Conservation (phyloP, 2,329 filamentous ascomycete species). For the Byssothecium circinans region DNA sequence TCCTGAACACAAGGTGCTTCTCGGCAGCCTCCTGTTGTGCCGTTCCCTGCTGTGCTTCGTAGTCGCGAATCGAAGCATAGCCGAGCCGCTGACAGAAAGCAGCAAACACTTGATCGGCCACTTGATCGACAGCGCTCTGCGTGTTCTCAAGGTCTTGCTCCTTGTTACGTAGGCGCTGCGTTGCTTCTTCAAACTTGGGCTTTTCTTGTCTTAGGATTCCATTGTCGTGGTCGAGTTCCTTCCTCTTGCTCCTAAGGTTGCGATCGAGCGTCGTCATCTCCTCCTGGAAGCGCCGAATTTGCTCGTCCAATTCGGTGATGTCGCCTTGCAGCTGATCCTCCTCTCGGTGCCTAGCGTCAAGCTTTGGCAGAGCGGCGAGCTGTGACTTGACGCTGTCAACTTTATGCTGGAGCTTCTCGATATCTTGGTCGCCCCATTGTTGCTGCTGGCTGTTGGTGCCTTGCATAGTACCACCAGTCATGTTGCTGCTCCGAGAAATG, state of each 20-base stretch:
- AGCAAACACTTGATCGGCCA: slow-evolving; percentile 86
- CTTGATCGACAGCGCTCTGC: slow-evolving; percentile 68
- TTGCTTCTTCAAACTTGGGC: slow-evolving; percentile 76
- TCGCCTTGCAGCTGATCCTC: slow-evolving; percentile 83
- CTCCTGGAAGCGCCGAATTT: slow-evolving; percentile 68
- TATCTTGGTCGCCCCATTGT: slow-evolving; percentile 85
- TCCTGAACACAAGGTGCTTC: slow-evolving; percentile 82
- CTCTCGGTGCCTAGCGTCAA: slow-evolving; percentile 71
- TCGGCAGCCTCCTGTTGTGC: slow-evolving; percentile 87
- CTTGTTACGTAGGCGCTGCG: slow-evolving; percentile 66
- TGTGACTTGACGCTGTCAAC: slow-evolving; percentile 76
- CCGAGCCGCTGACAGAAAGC: slow-evolving; percentile 84
- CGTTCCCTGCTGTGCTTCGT: slow-evolving; percentile 89
- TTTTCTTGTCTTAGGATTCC: slow-evolving; percentile 73
- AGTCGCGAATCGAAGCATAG: slow-evolving; percentile 86
- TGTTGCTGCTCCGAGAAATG: slow-evolving; percentile 93
- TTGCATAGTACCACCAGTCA: slow-evolving; percentile 87
- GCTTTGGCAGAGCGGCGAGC: slow-evolving; percentile 76
- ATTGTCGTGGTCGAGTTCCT: slow-evolving; percentile 73
- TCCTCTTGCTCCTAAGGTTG: slow-evolving; percentile 82
- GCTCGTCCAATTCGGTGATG: slow-evolving; percentile 76
- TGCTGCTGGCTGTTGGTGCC: slow-evolving; percentile 71
- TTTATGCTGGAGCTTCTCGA: slow-evolving; percentile 78
- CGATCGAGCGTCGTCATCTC: slow-evolving; percentile 78
- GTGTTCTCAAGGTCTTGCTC: slow-evolving; percentile 59